Percentiles rank a stretch among this genome's conserved stretches.
These are phyloP conservation scores for Flaveria bidentis DNA, from an alignment of 129 eudicot species.

Conservation along the genomic window DNA sequence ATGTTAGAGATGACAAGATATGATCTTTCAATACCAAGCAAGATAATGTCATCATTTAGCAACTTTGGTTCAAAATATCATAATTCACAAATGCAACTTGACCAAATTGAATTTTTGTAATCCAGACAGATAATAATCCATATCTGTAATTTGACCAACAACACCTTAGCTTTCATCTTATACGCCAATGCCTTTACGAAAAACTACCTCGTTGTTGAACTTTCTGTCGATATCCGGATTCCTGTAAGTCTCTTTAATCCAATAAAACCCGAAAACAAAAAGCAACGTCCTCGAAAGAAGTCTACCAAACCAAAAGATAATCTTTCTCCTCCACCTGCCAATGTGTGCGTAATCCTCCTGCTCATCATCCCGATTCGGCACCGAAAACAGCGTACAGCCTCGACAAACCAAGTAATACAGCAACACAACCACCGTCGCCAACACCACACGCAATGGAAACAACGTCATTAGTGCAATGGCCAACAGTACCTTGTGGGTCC, in stretches of 20 bases:
- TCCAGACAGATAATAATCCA: too few relatives aligned
- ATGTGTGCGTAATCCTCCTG: slow-evolving; percentile 83
- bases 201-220: slow-evolving; percentile 48
- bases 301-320: slow-evolving; percentile 58
- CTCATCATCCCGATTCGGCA: slow-evolving; percentile 58
- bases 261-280: slow-evolving; percentile 81
- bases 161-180: too few relatives aligned
- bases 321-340: slow-evolving; percentile 74
- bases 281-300: slow-evolving; percentile 64
- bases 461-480: slow-evolving; percentile 49
- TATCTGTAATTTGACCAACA: too few relatives aligned
- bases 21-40: too few relatives aligned
- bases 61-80: too few relatives aligned
- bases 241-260: slow-evolving; percentile 49
- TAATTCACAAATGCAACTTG: too few relatives aligned
- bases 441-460: slow-evolving; percentile 60
- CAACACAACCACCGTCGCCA: slow-evolving; percentile 47
- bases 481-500: slow-evolving; percentile 54
- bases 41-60: too few relatives aligned
- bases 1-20: too few relatives aligned
- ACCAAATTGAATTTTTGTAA: too few relatives aligned
- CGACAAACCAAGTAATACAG: slow-evolving; percentile 67
- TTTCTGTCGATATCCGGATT: slow-evolving; percentile 28
- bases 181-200: not conserved
- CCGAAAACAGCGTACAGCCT: slow-evolving; percentile 57